Evolutionary conservation across 108 stramenopile genomes (phyloP).

Genomic region (Fistulifera pelliculosa): DNA sequence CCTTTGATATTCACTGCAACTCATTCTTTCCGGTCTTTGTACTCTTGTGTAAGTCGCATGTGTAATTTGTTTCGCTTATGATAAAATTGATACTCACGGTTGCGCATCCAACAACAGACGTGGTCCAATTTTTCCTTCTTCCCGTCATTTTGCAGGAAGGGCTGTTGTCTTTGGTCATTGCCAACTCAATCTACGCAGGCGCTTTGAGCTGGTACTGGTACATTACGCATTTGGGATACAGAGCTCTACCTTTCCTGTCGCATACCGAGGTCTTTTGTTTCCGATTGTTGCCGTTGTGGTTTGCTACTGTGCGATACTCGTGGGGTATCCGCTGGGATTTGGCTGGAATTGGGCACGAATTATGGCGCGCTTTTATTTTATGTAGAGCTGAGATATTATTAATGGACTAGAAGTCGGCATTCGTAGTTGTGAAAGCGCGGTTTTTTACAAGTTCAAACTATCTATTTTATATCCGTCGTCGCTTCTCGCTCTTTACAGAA

Average conservation of each 20-base stretch:
- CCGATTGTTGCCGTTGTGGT: conserved; percentile 80
- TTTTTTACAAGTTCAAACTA: no score
- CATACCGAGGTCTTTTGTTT: conserved; percentile 95
- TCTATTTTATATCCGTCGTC: no score
- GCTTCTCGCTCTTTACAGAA: no score
- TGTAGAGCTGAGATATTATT: neutral
- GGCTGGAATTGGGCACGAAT: conserved; percentile 78
- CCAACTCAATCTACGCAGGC: conserved; percentile 86
- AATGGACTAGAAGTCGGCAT: no score
- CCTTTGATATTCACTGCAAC: conserved; percentile 98
- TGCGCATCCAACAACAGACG: conserved; percentile 39
- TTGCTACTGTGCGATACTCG: conserved; percentile 65
- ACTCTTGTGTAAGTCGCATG: conserved; percentile 68
- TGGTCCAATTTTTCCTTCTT: conserved; percentile 89
- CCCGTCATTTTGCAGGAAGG: conserved; percentile 83
- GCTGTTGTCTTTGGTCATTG: conserved; percentile 64
- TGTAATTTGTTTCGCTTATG: neutral
- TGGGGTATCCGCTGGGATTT: conserved; percentile 83
- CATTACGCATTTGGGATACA: conserved; percentile 93
- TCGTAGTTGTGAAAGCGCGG: no score
- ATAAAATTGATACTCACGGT: neutral
- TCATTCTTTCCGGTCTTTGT: conserved; percentile 92
- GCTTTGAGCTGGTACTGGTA: conserved; percentile 93
- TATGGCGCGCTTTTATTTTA: conserved; percentile 70
- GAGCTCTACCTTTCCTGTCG: conserved; percentile 85